Evolutionary conservation across 805 yeast species (phyloP), one percentile per base, ranked within the genome.

Genomic region (Suhomyces tanzawaensis): DNA sequence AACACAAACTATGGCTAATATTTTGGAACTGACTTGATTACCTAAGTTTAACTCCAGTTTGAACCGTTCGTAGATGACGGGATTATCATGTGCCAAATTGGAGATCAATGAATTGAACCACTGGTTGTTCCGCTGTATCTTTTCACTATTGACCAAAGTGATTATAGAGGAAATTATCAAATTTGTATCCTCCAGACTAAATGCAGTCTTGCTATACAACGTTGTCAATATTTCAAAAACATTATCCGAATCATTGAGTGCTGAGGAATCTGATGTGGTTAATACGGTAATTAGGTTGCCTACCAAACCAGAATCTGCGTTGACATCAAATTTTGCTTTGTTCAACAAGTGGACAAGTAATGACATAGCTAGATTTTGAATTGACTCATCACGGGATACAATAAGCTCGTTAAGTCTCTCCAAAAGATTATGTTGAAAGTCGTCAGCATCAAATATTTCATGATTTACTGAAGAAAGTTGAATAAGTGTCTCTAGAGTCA

Each of bases 1-100:
- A 13, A 48, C 34, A 28, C 60, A 51, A 19, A 65, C 47, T 12
- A 55, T 49, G 3, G 69, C 60, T 41, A 66, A 47, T 8, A 61
- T 51, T 29, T 52, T 61, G 11, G 69, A 62, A 37, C 58, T 55
- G 12, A 57, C 49, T 30, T 51, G 48, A 19, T 51, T 44, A 13
- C 44, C 46, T 21, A 46, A 40, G 30, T 54, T 43, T 11, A 62
- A 48, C 12, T 39, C 29, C 8, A 30, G 14, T 39, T 36, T 31
- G 14, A 37, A 33, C 4, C 16, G 19, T 2, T 30, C 29, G 29
- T 44, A 51, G 11, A 46, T 24, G 9, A 16, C 37, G 3, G 45
- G 43, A n/a, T 32, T 13, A 7, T 33, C 37, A 3, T 28, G 29
- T 7, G 42, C 23, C 11, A 41, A 32, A 13, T 33, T 25, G 6